These are phyloP conservation scores for Schizophyllum amplum DNA, from an alignment of 1,284 basidiomycete species.

Conservation along the genomic window DNA sequence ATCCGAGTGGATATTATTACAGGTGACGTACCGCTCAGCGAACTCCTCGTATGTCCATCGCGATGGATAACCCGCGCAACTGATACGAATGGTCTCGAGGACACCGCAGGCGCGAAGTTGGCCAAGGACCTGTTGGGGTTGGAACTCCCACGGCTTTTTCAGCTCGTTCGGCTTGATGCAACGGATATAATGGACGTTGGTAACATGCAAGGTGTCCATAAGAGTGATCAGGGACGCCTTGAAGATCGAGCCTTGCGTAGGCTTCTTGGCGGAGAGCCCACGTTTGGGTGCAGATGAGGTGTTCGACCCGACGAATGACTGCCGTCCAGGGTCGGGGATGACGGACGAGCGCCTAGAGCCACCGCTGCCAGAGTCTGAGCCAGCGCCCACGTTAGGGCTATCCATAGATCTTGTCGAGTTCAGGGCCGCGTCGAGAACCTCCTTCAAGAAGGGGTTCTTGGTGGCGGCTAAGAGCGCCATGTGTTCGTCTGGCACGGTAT, in stretches of 20 bases:
- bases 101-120: slow-evolving; percentile 99
- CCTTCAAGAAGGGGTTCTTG: slow-evolving; percentile 89
- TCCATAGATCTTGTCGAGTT: slow-evolving; percentile 64
- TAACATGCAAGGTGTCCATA: slow-evolving; percentile 97
- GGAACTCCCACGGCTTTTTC: slow-evolving; percentile 96
- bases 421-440: slow-evolving; percentile 87
- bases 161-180: slow-evolving; percentile 99
- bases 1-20: slow-evolving; percentile 5
- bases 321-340: slow-evolving; percentile 80
- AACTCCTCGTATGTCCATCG: slow-evolving; percentile 99
- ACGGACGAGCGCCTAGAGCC: slow-evolving; percentile 72
- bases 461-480: slow-evolving; percentile 81
- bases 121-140: slow-evolving; percentile 91
- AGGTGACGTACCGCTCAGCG: slow-evolving; percentile 76
- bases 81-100: slow-evolving; percentile 97
- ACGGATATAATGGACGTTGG: slow-evolving; percentile 98
- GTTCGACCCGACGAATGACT: slow-evolving; percentile 52
- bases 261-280: slow-evolving; percentile 76
- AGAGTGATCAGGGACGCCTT: slow-evolving; percentile 90
- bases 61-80: slow-evolving; percentile 98
- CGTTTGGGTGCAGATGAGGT: slow-evolving; percentile 39
- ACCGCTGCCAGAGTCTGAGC: slow-evolving; percentile 66
- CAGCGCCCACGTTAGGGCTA: slow-evolving; percentile 48
- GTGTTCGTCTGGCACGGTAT: slow-evolving; percentile 98
- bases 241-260: slow-evolving; percentile 97